Evolutionary conservation across 2,329 filamentous ascomycete genomes (phyloP).

Genomic region (Penicillium sp.): DNA sequence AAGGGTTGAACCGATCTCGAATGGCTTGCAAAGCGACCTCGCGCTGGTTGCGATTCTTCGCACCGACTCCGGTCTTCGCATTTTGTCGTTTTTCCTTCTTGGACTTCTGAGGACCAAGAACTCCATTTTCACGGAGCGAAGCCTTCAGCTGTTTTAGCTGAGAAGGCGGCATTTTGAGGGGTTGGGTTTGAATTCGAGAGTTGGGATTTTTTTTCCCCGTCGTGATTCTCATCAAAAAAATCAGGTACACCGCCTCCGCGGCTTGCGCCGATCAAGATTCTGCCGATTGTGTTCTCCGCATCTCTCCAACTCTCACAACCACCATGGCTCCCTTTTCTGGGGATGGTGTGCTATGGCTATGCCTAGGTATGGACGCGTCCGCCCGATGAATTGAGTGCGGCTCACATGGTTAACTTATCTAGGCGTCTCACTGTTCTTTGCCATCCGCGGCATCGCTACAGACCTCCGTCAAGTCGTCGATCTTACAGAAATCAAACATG

Average conservation of each 20-base stretch:
- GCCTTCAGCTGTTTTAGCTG: slow-evolving; percentile 95
- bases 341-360: slow-evolving; percentile 42
- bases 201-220: slow-evolving; percentile 30
- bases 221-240: slow-evolving; percentile 27
- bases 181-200: slow-evolving; percentile 18
- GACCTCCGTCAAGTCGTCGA: slow-evolving; percentile 44
- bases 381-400: fast-evolving
- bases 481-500: slow-evolving; percentile 61
- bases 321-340: slow-evolving; percentile 38
- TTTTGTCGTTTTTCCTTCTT: slow-evolving; percentile 88
- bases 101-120: slow-evolving; percentile 87
- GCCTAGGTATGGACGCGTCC: slow-evolving; percentile 31
- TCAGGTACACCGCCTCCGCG: slow-evolving; percentile 35
- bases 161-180: slow-evolving; percentile 75
- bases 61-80: slow-evolving; percentile 64
- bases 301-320: slow-evolving; percentile 15
- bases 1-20: slow-evolving; percentile 95
- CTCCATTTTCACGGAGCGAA: slow-evolving; percentile 83
- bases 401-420: background rate
- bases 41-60: slow-evolving; percentile 73
- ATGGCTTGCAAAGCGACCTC: slow-evolving; percentile 79
- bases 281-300: slow-evolving; percentile 29
- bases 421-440: slow-evolving; percentile 50
- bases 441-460: slow-evolving; percentile 58
- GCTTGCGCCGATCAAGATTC: slow-evolving; percentile 29